These are phyloP conservation scores for Monilinia laxa DNA, from an alignment of 2,329 filamentous ascomycete genomes.

Conservation along the genomic window DNA sequence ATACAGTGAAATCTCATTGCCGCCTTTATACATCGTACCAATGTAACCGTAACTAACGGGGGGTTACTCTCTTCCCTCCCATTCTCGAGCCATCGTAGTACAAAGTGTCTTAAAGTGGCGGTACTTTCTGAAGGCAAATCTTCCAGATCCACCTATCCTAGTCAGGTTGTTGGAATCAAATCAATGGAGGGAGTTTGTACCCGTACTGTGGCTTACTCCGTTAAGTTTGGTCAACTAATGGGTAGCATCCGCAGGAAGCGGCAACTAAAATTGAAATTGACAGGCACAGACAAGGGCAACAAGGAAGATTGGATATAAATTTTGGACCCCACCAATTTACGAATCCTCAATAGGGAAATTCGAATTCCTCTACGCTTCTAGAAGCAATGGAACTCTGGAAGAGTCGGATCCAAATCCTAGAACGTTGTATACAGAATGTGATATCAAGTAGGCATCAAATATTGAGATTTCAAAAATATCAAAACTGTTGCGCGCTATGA, in stretches of 20 bases:
- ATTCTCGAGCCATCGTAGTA: background rate
- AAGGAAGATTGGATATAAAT: constrained; percentile 3
- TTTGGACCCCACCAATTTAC: background rate
- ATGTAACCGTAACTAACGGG: background rate
- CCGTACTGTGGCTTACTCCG: background rate
- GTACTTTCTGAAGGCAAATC: background rate
- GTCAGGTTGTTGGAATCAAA: constrained; percentile 8
- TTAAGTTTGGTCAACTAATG: constrained; percentile 7
- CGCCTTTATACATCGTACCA: background rate
- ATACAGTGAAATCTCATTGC: constrained; percentile 2
- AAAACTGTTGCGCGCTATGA: background rate
- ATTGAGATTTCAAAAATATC: background rate
- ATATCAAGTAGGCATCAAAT: background rate
- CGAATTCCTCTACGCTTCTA: constrained; percentile 17
- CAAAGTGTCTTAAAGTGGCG: background rate
- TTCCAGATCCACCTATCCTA: background rate
- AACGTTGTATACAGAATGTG: background rate
- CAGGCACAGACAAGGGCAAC: constrained; percentile 13
- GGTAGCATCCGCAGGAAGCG: constrained; percentile 24
- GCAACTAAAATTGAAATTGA: constrained; percentile 21
- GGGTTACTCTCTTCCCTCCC: background rate
- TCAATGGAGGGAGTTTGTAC: background rate
- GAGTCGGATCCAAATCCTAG: background rate
- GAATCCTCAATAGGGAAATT: background rate
- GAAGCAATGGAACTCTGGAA: constrained; percentile 13